A percentile compares a stretch with the other conserved stretches of the same genome.
These are phyloP conservation scores for Sporothrix dimorphospora DNA, from an alignment of 2,329 filamentous ascomycete species.

Conservation along the genomic window DNA sequence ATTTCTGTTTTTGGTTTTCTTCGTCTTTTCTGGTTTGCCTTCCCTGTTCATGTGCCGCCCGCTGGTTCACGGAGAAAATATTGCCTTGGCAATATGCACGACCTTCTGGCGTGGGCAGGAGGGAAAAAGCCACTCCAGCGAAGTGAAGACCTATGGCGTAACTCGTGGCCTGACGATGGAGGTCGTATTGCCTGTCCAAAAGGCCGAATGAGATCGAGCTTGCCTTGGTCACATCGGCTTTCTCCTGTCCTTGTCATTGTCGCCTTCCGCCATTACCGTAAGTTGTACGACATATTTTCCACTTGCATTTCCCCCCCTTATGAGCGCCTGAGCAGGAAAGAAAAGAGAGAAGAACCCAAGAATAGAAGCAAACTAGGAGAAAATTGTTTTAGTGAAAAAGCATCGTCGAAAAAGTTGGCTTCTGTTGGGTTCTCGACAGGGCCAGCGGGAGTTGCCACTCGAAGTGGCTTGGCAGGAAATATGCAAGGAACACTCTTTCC, in stretches of 20 bases:
- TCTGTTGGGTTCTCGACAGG: conserved; percentile 4
- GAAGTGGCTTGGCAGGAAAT: conserved; percentile 19
- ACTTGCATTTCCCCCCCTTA: background rate
- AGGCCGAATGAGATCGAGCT: background rate
- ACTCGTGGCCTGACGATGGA: background rate
- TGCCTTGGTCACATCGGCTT: background rate
- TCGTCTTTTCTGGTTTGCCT: background rate
- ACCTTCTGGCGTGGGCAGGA: background rate
- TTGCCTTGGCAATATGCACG: background rate
- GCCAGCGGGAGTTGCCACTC: conserved; percentile 25
- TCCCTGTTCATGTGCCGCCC: background rate
- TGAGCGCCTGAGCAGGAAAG: background rate
- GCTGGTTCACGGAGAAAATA: background rate
- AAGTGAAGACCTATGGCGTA: background rate
- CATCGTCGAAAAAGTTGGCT: background rate
- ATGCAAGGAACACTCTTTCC: conserved; percentile 21
- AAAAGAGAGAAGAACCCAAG: conserved; percentile 1
- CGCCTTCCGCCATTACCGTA: background rate
- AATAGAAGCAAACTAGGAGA: conserved; percentile 18
- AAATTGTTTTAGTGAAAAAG: background rate
- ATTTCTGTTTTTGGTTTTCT: background rate
- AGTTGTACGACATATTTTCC: background rate
- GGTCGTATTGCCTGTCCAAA: background rate
- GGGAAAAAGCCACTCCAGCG: background rate
- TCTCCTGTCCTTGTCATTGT: background rate